Conservation (phyloP, 192 early-diverging fungal species). For the Globomyces pollinis-pini region DNA sequence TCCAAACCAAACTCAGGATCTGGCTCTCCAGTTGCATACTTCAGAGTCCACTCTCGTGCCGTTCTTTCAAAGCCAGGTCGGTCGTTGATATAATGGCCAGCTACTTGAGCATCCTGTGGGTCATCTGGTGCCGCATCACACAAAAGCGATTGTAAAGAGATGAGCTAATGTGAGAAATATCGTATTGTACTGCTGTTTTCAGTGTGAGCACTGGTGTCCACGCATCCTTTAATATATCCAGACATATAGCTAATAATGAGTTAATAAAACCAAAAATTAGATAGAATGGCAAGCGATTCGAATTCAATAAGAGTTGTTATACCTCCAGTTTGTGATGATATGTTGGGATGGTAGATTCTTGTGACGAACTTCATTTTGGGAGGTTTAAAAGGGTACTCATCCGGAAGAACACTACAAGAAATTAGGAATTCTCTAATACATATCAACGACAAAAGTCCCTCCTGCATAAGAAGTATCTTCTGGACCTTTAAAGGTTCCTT, state of each 20-base stretch:
- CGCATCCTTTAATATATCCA: constrained; percentile 48
- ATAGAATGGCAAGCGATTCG: background rate
- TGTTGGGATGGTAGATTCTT: constrained; percentile 49
- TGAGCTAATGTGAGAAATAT: constrained; percentile 16
- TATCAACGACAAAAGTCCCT: constrained; percentile 23
- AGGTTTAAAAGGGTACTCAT: constrained; percentile 40
- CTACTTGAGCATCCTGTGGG: constrained; percentile 49
- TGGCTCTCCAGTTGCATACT: constrained; percentile 20
- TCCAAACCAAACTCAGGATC: constrained; percentile 33
- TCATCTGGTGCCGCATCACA: constrained; percentile 45
- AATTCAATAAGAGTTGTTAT: constrained; percentile 17
- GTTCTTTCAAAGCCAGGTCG: constrained; percentile 36
- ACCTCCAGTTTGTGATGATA: constrained; percentile 50
- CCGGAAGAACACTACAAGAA: too few relatives aligned
- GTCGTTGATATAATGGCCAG: constrained; percentile 36
- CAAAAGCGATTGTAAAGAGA: constrained; percentile 45
- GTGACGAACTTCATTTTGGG: constrained; percentile 46
- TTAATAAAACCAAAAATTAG: background rate
- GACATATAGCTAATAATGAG: constrained; percentile 30
- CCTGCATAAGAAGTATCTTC: constrained; percentile 42
- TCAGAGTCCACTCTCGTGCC: constrained; percentile 38
- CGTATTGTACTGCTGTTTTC: constrained; percentile 41
- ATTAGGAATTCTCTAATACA: too few relatives aligned
- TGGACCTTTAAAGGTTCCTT: constrained; percentile 38
- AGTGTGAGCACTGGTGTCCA: constrained; percentile 51